Evolutionary conservation across 2,329 filamentous ascomycete genomes (phyloP).

Genomic region (Epichloe sibirici): DNA sequence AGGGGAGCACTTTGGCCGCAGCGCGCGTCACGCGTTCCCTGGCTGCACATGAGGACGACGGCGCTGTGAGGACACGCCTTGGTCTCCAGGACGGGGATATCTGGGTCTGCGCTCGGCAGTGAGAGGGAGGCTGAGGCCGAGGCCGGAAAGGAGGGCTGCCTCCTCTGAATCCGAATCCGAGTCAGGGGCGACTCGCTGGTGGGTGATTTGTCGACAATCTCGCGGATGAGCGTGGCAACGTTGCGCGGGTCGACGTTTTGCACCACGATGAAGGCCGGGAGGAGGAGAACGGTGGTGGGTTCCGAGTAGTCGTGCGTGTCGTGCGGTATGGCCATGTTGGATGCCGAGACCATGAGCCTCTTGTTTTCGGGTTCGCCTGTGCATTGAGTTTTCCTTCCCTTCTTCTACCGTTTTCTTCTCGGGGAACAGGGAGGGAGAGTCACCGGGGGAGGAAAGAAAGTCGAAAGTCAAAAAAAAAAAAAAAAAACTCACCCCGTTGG

Average conservation of each 20-base stretch:
- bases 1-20: slow-evolving; percentile 91
- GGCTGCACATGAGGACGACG: slow-evolving; percentile 86
- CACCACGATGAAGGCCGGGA: slow-evolving; percentile 73
- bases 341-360: slow-evolving; percentile 83
- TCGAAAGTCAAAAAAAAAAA: not conserved
- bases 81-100: slow-evolving; percentile 20
- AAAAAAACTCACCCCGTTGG: slow-evolving; percentile 49
- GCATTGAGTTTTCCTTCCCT: no score
- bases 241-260: slow-evolving; percentile 70
- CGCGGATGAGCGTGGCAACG: slow-evolving; percentile 57
- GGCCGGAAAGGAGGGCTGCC: slow-evolving; percentile 23
- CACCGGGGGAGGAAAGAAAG: not conserved
- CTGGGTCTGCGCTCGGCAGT: slow-evolving; percentile 17
- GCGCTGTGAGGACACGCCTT: slow-evolving; percentile 65
- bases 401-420: not conserved
- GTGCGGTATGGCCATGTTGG: slow-evolving; percentile 73
- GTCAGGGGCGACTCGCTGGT: slow-evolving; percentile 58
- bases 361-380: slow-evolving; percentile 19
- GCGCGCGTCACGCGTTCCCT: slow-evolving; percentile 84
- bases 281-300: slow-evolving; percentile 69
- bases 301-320: slow-evolving; percentile 49
- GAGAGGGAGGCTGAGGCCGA: slow-evolving; percentile 2
- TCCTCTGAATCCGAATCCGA: not conserved
- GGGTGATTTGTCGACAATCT: slow-evolving; percentile 58
- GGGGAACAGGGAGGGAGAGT: no score